phyloP scores from a whole-genome alignment of 225 moss, liverwort and hornwort genomes.

The Climacium dendroides region DNA sequence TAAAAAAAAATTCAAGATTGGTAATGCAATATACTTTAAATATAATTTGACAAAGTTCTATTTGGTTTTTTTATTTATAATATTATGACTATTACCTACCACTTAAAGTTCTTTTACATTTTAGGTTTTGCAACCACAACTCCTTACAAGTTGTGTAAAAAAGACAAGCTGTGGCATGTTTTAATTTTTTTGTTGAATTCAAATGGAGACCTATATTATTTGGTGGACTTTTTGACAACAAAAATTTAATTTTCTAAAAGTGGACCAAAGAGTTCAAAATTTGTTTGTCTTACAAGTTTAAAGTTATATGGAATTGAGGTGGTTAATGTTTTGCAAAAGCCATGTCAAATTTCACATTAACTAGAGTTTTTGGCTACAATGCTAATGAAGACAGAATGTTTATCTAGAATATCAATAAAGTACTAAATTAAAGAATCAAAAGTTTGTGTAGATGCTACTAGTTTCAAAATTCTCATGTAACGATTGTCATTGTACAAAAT shows the following conservation, averaged over 20 bases:
- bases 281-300: background rate
- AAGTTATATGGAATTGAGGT: background rate
- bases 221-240: background rate
- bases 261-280: background rate
- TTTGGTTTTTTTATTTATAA: background rate
- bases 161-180: background rate
- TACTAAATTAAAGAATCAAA: too few species aligned
- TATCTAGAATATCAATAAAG: too few species aligned
- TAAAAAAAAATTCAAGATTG: background rate
- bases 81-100: background rate
- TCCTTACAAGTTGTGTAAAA: background rate
- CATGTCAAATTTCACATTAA: background rate
- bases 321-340: background rate
- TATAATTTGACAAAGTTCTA: too few species aligned
- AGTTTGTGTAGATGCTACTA: too few species aligned
- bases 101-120: background rate
- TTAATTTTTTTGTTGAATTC: background rate
- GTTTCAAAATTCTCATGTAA: too few species aligned
- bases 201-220: background rate
- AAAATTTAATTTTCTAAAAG: background rate
- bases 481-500: too few species aligned
- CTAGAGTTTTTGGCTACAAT: too few species aligned
- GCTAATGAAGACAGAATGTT: too few species aligned
- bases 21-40: background rate
- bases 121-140: fast-evolving